A percentile compares a stretch with the other conserved stretches of the same genome.
Evolutionary conservation across 176 grass and related monocot species (phyloP).

Genomic region (Zoysia japonica): DNA sequence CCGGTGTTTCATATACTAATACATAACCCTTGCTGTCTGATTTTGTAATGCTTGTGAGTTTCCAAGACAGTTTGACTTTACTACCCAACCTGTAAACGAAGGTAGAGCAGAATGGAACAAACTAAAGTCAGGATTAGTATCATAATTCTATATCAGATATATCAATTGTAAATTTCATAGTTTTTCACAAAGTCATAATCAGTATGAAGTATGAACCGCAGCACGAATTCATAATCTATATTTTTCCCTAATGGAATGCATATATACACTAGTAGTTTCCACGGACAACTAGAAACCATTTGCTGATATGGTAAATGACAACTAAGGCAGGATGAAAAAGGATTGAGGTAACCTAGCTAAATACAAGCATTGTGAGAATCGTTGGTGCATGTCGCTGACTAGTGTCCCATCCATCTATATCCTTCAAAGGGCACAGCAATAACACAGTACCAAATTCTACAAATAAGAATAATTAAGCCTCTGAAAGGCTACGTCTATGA

Average conservation of each 20-base stretch:
- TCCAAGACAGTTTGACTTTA: slow-evolving; percentile 94
- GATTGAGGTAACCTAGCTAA: background rate
- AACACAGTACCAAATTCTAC: background rate
- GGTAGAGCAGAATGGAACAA: slow-evolving; percentile 1
- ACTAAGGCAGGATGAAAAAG: slow-evolving; percentile 6
- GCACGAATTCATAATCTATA: background rate
- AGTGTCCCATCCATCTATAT: background rate
- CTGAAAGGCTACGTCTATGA: background rate
- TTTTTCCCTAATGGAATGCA: background rate
- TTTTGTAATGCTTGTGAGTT: slow-evolving; percentile 74
- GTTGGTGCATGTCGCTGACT: background rate
- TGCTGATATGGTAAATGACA: background rate
- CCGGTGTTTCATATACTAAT: slow-evolving; percentile 84
- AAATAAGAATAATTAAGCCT: slow-evolving; percentile 6
- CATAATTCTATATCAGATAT: background rate
- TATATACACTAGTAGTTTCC: background rate
- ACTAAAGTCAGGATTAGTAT: background rate
- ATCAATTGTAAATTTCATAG: background rate
- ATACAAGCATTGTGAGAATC: background rate
- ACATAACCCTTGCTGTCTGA: slow-evolving; percentile 72
- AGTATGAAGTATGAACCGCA: background rate
- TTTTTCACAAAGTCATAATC: background rate
- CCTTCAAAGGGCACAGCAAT: background rate
- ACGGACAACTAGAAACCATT: background rate
- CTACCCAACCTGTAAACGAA: slow-evolving; percentile 70